Evolutionary conservation across 2,329 filamentous ascomycete species (phyloP).

Genomic region (Tothia fuscella): DNA sequence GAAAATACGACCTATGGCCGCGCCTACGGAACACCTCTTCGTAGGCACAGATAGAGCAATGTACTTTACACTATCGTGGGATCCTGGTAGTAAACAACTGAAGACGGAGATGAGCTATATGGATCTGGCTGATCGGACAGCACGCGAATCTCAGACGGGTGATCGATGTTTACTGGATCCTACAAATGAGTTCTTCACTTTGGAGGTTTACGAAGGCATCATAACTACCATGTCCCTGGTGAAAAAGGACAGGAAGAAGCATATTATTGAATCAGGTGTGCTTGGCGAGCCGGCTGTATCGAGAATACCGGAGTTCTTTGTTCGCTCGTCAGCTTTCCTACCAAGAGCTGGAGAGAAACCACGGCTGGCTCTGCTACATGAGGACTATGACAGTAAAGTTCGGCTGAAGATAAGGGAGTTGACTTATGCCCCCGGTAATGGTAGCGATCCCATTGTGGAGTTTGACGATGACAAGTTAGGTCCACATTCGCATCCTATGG

Average conservation of each 20-base stretch:
- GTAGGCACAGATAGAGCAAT: conserved; percentile 81
- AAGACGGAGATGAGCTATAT: conserved; percentile 46
- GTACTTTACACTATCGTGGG: conserved; percentile 86
- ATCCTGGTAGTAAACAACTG: conserved; percentile 42
- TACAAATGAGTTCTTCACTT: conserved; percentile 52
- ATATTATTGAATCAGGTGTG: conserved; percentile 36
- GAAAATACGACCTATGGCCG: conserved; percentile 62
- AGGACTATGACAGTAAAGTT: conserved; percentile 47
- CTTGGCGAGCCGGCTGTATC: conserved; percentile 50
- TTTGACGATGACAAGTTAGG: conserved; percentile 39
- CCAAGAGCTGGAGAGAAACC: conserved; percentile 40
- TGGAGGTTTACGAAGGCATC: conserved; percentile 58
- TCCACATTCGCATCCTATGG: conserved; percentile 32
- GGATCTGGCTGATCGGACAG: conserved; percentile 48
- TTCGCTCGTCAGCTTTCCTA: conserved; percentile 54
- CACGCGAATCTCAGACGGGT: conserved; percentile 66
- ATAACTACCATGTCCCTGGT: conserved; percentile 52
- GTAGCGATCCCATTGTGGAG: conserved; percentile 38
- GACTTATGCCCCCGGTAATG: conserved; percentile 35
- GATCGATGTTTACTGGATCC: conserved; percentile 79
- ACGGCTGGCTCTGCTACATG: conserved; percentile 52
- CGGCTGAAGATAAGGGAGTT: conserved; percentile 44
- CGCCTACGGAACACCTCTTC: conserved; percentile 73
- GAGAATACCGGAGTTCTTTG: conserved; percentile 54
- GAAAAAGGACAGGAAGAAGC: conserved; percentile 39